Evolutionary conservation across 257 asterid genomes (phyloP), one percentile per base, ranked within the genome.

Genomic region (Fraxinus pennsylvanica): DNA sequence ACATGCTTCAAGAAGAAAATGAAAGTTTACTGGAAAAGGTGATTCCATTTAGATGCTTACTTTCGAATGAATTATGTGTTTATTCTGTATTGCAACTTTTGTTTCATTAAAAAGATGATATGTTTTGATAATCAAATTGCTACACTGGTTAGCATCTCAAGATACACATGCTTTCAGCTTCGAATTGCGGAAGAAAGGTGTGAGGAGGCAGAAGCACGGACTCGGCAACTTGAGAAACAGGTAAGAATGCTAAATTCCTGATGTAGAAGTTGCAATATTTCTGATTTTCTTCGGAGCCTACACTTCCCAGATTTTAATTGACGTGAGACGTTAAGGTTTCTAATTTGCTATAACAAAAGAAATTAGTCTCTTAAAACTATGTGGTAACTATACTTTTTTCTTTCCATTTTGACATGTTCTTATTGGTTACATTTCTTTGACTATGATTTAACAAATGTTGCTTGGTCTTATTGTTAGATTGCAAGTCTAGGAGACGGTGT

Each of bases 1-100:
- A 95, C 84, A 90, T 93, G 97, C 99, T 95, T 84, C 99, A 95
- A 80, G 99, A 95, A 90, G 97, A 95, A 87, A 95, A 95, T 77
- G 99, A 93, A 76, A 89, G 87, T 84, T 85, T 95, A 84, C 76
- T 90, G 67, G 97, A 91, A 78, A 95, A 95, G 99, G 99, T 95
- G 74, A 81, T 82, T 66, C 73, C 76, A 77, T 43, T 39, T 71
- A 76, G 33, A 74, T 74, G 83, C 76, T 75, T 47, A 19, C 45
- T 75, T 47, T 14, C 45, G 5, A 43, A 22, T 45, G 61, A 10
- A 1, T 33, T 15, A 32, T 38, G 8, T n/a, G 6, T 65, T 30
- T 25, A 41, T 70, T 19, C 74, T 63, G 8, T 15, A 45, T 54
- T 65, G 47, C 33, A 76, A 71, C 36, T 65, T 78, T 59, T 43